Percentiles rank a stretch among this genome's conserved stretches.
phyloP scores from a whole-genome alignment of 106 monocot species.

The Dendrobium huoshanense region DNA sequence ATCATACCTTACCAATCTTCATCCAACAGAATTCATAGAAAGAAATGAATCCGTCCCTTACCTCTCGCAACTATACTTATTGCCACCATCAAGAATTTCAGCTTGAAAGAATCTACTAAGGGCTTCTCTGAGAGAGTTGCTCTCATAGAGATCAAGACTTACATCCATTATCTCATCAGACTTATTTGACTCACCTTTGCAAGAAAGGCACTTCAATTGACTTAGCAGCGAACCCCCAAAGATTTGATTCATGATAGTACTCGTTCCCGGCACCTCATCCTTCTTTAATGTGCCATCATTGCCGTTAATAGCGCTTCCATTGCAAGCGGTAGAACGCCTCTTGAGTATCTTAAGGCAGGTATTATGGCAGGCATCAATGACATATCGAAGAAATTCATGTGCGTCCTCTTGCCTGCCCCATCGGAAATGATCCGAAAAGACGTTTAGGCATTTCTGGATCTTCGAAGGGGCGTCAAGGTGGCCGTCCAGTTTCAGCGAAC shows the following conservation, averaged over 20 bases:
- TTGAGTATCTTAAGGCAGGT: constrained; percentile 54
- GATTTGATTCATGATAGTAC: constrained; percentile 74
- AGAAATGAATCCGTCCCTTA: constrained; percentile 17
- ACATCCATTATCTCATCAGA: constrained; percentile 95
- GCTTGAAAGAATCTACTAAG: constrained; percentile 72
- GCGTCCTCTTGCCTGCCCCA: constrained; percentile 95
- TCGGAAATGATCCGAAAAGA: constrained; percentile 81
- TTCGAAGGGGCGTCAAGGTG: constrained; percentile 61
- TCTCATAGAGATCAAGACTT: constrained; percentile 77
- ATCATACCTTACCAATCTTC: neutral
- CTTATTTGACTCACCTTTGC: constrained; percentile 82
- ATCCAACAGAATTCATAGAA: neutral
- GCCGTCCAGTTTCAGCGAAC: constrained; percentile 44
- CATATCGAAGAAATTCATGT: constrained; percentile 93
- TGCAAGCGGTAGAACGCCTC: constrained; percentile 7
- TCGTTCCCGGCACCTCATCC: constrained; percentile 3
- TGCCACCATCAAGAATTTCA: constrained; percentile 73
- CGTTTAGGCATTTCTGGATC: constrained; percentile 54
- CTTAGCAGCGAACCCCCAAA: constrained; percentile 88
- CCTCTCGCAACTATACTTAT: constrained; percentile 86
- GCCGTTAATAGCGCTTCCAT: neutral
- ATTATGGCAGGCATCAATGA: constrained; percentile 85
- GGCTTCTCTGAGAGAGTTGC: constrained; percentile 65
- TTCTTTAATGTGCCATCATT: constrained; percentile 7
- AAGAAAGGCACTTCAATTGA: constrained; percentile 83